Evolutionary conservation across 257 asterid species (phyloP), one percentile per base, ranked within the genome.

Genomic region (Petunia axillaris): DNA sequence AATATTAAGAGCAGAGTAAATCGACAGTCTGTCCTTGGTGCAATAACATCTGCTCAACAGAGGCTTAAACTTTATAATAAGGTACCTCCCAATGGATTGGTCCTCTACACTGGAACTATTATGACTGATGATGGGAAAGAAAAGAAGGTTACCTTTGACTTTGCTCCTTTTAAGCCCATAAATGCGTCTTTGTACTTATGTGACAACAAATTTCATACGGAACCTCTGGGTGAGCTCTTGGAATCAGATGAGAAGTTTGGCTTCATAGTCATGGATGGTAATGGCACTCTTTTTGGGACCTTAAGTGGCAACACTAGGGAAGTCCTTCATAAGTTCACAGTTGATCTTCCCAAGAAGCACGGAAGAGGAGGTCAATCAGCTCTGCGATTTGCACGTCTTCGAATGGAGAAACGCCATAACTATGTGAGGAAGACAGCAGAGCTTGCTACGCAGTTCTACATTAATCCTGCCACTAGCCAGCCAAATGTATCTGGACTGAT

Each of bases 311-410:
- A 87, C 79, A 87, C 90, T 2, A 81, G 88, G 75, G 90, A 87
- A 79, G 79, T 87, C 8, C 90, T 87, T 81, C 90, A 87, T 41
- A 85, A 85, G 64, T 87, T 87, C 80, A 87, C 86, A 4, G 90
- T 87, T 59, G 90, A 87, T 77, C 90, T 87, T 78, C 88, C 90
- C 41, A 85, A 87, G 78, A 87, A 87, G 74, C 90, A 87, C 16
- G 90, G 90, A 38, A 85, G 88, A 81, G 90, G 90, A 81, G 90
- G 88, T 63, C 90, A 85, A 77, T 87, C 90, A 48, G 90, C 90
- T 44, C 86, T 87, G 38, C 85, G 90, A 40, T 87, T 85, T 76
- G 90, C 90, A 70, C 90, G 88, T 81, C 85, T 85, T 53, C 86
- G 90, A 81, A 83, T 87, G 88, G 90, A 87, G 81, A 87, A 85